Evolutionary conservation across 1,284 basidiomycete species (phyloP).

Genomic region (Mycosarcoma maydis): DNA sequence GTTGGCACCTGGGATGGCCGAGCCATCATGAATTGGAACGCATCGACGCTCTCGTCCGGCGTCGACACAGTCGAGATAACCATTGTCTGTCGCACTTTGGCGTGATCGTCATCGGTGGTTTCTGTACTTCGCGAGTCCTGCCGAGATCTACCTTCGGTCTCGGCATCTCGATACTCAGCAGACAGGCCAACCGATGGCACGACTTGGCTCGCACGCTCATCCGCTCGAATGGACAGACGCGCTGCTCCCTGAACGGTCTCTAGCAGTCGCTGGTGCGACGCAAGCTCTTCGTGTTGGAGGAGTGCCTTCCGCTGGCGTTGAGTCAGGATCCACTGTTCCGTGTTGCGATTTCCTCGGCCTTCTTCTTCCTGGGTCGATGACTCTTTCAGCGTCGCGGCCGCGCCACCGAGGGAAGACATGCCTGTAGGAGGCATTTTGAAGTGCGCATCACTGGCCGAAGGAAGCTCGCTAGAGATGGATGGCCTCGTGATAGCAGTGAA

Average conservation of each 20-base stretch:
- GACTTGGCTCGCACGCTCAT: conserved; percentile 15
- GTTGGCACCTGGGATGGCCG: conserved; percentile 19
- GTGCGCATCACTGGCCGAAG: conserved; percentile 1
- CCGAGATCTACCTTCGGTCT: conserved; percentile 10
- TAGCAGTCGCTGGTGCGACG: conserved; percentile 15
- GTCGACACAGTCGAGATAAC: conserved; percentile 39
- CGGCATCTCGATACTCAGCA: background rate
- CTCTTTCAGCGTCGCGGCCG: conserved; percentile 14
- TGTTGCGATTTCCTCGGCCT: conserved; percentile 15
- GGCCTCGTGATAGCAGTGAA: conserved; percentile 6
- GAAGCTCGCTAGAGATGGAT: conserved; percentile 10
- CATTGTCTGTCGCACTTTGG: conserved; percentile 15
- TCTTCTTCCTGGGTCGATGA: background rate
- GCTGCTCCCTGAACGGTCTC: conserved; percentile 10
- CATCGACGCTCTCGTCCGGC: conserved; percentile 22
- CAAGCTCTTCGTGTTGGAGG: conserved; percentile 30
- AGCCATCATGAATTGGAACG: conserved; percentile 18
- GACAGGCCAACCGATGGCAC: conserved; percentile 2
- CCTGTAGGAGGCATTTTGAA: background rate
- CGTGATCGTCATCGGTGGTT: conserved; percentile 21
- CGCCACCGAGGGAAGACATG: conserved; percentile 12
- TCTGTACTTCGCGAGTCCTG: conserved; percentile 38
- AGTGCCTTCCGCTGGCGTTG: conserved; percentile 33
- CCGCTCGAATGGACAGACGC: conserved; percentile 34
- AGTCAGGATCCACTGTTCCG: conserved; percentile 43